phyloP scores from a whole-genome alignment of 1,139 yeast genomes.

The Geotrichum aggregatum region DNA sequence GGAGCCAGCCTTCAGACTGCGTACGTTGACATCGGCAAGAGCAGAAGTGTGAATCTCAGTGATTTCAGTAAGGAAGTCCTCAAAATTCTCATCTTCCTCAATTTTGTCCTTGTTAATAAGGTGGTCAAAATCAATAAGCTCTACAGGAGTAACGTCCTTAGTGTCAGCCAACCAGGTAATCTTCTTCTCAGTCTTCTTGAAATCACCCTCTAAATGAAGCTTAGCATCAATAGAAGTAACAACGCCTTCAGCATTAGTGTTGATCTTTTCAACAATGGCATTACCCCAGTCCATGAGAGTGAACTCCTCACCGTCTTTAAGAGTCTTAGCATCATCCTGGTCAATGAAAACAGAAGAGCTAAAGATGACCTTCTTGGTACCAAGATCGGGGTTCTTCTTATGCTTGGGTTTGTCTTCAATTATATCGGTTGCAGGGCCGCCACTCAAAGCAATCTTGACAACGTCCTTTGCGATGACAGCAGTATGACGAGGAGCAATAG shows the following conservation, averaged over 20 bases:
- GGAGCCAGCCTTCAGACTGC: conserved; percentile 74
- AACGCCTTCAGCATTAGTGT: conserved; percentile 51
- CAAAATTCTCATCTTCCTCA: conserved; percentile 92
- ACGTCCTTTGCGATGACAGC: conserved; percentile 63
- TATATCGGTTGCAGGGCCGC: conserved; percentile 57
- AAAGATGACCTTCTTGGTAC: conserved; percentile 72
- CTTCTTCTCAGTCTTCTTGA: conserved; percentile 93
- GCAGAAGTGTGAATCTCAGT: conserved; percentile 83
- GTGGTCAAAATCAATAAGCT: conserved; percentile 89
- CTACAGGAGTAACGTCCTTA: conserved; percentile 59
- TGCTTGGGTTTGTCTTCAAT: conserved; percentile 83
- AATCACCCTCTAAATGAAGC: conserved; percentile 91
- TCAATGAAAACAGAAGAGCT: conserved; percentile 67
- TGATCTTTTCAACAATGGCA: conserved; percentile 69
- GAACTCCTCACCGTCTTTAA: conserved; percentile 72
- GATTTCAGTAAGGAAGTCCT: conserved; percentile 82
- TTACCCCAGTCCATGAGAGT: conserved; percentile 99
- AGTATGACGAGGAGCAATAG: conserved; percentile 91
- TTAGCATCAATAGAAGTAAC: conserved; percentile 69
- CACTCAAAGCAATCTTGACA: conserved; percentile 49
- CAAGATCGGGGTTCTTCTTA: conserved; percentile 92
- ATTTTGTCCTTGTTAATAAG: conserved; percentile 92
- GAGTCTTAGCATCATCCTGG: conserved; percentile 79
- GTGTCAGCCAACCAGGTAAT: conserved; percentile 93
- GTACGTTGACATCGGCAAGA: conserved; percentile 75